Evolutionary conservation across 768 basidiomycete species (phyloP).

Genomic region (Lentinula aciculospora): DNA sequence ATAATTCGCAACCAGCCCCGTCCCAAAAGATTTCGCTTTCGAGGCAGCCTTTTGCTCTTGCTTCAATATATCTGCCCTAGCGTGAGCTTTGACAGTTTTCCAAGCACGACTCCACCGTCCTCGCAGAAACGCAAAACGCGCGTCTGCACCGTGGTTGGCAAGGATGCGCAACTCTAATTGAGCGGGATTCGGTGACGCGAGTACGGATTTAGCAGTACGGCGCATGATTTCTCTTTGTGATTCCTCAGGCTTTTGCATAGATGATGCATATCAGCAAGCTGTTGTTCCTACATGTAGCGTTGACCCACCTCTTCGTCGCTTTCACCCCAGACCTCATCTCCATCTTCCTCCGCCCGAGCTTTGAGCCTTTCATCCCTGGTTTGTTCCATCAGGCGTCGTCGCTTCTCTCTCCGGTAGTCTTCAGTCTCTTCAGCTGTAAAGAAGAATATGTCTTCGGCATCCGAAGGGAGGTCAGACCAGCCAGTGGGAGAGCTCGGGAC

Average conservation of each 20-base stretch:
- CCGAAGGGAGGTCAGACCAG: slow-evolving; percentile 85
- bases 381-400: slow-evolving; percentile 53
- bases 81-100: slow-evolving; percentile 47
- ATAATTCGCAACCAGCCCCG: slow-evolving; percentile 58
- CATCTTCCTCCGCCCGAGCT: slow-evolving; percentile 43
- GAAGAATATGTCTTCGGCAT: slow-evolving; percentile 82
- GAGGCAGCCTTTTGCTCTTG: slow-evolving; percentile 20
- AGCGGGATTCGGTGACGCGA: slow-evolving; percentile 67
- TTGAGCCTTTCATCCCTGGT: slow-evolving; percentile 61
- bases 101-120: slow-evolving; percentile 72
- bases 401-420: slow-evolving; percentile 64
- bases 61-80: slow-evolving; percentile 23
- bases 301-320: slow-evolving; percentile 62
- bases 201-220: slow-evolving; percentile 66
- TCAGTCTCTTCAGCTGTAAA: slow-evolving; percentile 61
- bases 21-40: slow-evolving; percentile 20
- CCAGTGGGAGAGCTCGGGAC: slow-evolving; percentile 46
- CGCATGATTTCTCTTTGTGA: slow-evolving; percentile 61
- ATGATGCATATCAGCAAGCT: too few species aligned
- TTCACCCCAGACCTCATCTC: slow-evolving; percentile 55
- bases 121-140: slow-evolving; percentile 74
- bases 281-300: too few species aligned
- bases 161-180: slow-evolving; percentile 87
- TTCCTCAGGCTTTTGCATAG: slow-evolving; percentile 50
- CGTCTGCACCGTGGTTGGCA: slow-evolving; percentile 76